These are phyloP conservation scores for Podaxis rugospora DNA, from an alignment of 768 basidiomycete species.

Conservation along the genomic window DNA sequence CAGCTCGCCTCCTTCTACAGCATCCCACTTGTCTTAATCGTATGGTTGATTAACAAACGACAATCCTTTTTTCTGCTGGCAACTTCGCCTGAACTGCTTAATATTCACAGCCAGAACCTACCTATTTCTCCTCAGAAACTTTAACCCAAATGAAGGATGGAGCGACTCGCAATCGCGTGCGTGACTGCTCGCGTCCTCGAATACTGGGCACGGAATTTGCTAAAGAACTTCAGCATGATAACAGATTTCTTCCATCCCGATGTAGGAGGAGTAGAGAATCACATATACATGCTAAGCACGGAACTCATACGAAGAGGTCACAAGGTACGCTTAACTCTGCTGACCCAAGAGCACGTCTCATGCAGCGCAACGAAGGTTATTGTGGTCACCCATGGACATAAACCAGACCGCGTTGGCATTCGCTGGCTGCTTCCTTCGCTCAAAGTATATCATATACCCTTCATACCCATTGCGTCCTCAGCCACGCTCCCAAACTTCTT, in stretches of 20 bases:
- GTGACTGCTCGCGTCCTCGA: slow-evolving; percentile 5
- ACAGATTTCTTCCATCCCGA: slow-evolving; percentile 95
- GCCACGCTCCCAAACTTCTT: slow-evolving; percentile 96
- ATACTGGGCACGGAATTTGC: background rate
- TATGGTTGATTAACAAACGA: background rate
- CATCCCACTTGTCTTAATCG: background rate
- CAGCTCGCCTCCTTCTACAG: background rate
- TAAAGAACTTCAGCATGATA: slow-evolving; percentile 66
- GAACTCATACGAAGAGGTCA: slow-evolving; percentile 81
- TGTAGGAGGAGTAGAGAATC: slow-evolving; percentile 94
- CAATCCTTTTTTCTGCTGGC: background rate
- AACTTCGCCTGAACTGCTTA: background rate
- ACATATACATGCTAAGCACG: slow-evolving; percentile 89
- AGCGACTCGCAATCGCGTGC: slow-evolving; percentile 20
- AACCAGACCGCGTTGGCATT: slow-evolving; percentile 80
- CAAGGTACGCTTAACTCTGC: slow-evolving; percentile 46
- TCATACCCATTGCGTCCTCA: slow-evolving; percentile 82
- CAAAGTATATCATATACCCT: slow-evolving; percentile 94
- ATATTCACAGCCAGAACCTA: too few relatives aligned
- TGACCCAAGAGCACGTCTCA: background rate
- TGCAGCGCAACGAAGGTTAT: slow-evolving; percentile 58
- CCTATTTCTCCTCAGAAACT: too few relatives aligned
- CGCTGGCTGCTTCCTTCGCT: slow-evolving; percentile 84
- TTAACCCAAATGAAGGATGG: slow-evolving; percentile 4
- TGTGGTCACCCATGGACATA: slow-evolving; percentile 90